These are phyloP conservation scores for Psilocybe sp. DNA, from an alignment of 768 basidiomycete species.

Conservation along the genomic window DNA sequence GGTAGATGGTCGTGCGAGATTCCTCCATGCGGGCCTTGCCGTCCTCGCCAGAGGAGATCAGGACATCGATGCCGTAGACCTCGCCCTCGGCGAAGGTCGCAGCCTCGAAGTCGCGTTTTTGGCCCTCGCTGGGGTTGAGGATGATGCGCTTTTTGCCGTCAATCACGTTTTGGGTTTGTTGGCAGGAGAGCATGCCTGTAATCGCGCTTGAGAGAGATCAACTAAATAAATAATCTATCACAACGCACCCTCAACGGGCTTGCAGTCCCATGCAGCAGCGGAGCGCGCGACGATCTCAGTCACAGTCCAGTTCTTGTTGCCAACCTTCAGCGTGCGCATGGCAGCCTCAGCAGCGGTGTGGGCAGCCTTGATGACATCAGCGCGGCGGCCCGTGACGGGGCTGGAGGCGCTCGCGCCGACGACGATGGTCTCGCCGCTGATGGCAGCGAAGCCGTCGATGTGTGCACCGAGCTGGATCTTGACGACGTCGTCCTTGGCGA, in stretches of 20 bases:
- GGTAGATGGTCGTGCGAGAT: conserved; percentile 90
- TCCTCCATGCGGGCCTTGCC: conserved; percentile 92
- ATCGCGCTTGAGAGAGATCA: conserved; percentile 7
- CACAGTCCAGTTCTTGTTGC: conserved; percentile 93
- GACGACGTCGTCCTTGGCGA: conserved; percentile 88
- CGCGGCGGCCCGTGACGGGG: conserved; percentile 82
- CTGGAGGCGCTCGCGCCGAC: conserved; percentile 72
- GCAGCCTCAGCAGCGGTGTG: conserved; percentile 91
- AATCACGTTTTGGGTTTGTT: conserved; percentile 90
- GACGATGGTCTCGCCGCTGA: conserved; percentile 91
- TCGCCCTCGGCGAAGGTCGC: conserved; percentile 89
- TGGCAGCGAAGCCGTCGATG: conserved; percentile 94
- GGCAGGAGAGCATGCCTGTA: conserved; percentile 90
- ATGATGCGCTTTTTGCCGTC: conserved; percentile 97
- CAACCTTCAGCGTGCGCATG: conserved; percentile 86
- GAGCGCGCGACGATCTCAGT: conserved; percentile 82
- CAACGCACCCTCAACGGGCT: conserved; percentile 85
- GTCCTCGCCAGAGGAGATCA: conserved; percentile 84
- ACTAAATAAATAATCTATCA: background rate
- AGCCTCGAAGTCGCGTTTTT: conserved; percentile 83
- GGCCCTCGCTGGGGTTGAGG: conserved; percentile 80
- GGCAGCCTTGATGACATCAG: conserved; percentile 92
- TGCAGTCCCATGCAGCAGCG: conserved; percentile 74
- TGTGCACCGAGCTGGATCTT: conserved; percentile 97
- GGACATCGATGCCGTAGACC: conserved; percentile 92